A percentile compares a stretch with the other conserved stretches of the same genome.
Evolutionary conservation across 306 rosid species (phyloP).

Genomic region (Casuarina glauca): DNA sequence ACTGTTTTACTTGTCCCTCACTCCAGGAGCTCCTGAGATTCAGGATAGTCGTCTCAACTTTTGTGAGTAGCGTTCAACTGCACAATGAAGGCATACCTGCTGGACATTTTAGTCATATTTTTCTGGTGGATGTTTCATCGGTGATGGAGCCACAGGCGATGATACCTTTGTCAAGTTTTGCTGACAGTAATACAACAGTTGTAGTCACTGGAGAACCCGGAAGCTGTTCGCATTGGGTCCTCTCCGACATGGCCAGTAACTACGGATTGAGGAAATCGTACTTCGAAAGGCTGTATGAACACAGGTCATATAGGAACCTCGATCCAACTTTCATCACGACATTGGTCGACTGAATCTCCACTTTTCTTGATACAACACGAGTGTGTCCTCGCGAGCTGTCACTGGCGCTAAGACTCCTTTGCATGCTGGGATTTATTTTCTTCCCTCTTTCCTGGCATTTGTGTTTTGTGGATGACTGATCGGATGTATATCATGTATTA

Average conservation of each 20-base stretch:
- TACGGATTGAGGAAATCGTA: constrained; percentile 31
- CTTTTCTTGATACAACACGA: neutral
- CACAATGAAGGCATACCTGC: neutral
- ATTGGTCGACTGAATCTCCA: neutral
- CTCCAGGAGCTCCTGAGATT: constrained; percentile 11
- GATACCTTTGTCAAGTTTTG: constrained; percentile 33
- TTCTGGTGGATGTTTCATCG: constrained; percentile 41
- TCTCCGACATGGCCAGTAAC: constrained; percentile 20
- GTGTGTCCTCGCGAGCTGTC: neutral
- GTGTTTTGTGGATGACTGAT: neutral
- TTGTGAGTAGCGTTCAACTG: constrained; percentile 26
- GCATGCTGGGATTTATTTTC: neutral
- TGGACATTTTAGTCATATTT: constrained; percentile 36
- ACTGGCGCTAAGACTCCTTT: neutral
- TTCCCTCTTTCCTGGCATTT: neutral
- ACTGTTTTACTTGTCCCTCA: constrained; percentile 38
- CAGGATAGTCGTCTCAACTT: constrained; percentile 43
- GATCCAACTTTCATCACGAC: constrained; percentile 1
- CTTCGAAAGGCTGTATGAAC: constrained; percentile 7
- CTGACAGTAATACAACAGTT: constrained; percentile 24
- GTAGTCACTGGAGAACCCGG: constrained; percentile 29
- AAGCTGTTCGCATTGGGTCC: constrained; percentile 20
- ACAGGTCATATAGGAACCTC: constrained; percentile 6
- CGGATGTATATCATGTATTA: no score
- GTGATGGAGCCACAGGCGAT: constrained; percentile 38